Conservation (phyloP, 164 flowering plant genomes). For the Chimonanthus praecox region DNA sequence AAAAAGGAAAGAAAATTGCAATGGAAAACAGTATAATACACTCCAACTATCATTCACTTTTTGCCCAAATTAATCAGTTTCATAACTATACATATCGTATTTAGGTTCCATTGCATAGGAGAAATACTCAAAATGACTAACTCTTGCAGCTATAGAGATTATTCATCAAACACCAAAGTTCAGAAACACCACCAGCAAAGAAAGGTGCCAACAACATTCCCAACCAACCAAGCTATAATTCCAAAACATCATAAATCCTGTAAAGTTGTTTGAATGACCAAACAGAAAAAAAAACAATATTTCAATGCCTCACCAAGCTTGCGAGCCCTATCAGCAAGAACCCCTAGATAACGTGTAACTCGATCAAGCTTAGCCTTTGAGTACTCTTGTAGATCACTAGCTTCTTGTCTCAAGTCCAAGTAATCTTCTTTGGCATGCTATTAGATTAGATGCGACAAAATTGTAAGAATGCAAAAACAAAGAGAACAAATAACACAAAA, state of each 20-base stretch:
- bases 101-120: too few relatives aligned
- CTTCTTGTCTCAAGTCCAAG: conserved; percentile 83
- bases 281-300: not conserved
- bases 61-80: too few relatives aligned
- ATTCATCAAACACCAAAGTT: too few relatives aligned
- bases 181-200: too few relatives aligned
- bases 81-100: too few relatives aligned
- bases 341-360: conserved; percentile 78
- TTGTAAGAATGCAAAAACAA: not conserved
- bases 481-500: not conserved
- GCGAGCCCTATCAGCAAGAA: conserved; percentile 73
- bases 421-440: conserved; percentile 82
- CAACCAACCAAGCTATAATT: not conserved
- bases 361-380: conserved; percentile 88
- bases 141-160: too few relatives aligned
- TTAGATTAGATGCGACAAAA: not conserved
- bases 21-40: too few relatives aligned
- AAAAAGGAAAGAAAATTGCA: too few relatives aligned
- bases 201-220: not conserved
- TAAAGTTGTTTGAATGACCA: not conserved
- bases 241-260: not conserved
- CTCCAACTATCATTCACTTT: too few relatives aligned
- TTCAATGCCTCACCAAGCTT: conserved; percentile 60
- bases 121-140: too few relatives aligned
- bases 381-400: conserved; percentile 84